Evolutionary conservation across 164 flowering plant species (phyloP).

Genomic region (Macadamia integrifolia): DNA sequence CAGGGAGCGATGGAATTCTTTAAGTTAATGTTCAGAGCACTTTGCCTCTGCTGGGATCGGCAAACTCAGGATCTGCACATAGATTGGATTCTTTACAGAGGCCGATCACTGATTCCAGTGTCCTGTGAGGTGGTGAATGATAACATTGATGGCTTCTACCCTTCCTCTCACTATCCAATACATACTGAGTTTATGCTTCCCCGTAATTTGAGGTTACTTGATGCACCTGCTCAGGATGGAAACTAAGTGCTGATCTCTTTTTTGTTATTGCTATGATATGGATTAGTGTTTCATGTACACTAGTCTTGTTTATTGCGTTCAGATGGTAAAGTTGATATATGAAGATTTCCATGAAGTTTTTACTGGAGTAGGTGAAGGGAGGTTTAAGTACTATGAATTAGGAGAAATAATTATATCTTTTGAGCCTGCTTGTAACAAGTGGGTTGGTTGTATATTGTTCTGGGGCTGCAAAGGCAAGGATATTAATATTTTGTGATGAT

Average conservation of each 20-base stretch:
- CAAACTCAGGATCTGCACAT: constrained; percentile 93
- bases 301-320: too few relatives aligned
- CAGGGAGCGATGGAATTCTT: constrained; percentile 79
- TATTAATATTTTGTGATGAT: too few relatives aligned
- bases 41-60: constrained; percentile 98
- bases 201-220: constrained; percentile 66
- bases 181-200: constrained; percentile 90
- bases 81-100: constrained; percentile 91
- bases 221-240: constrained; percentile 42
- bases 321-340: too few relatives aligned
- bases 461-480: too few relatives aligned
- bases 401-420: too few relatives aligned
- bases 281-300: too few relatives aligned
- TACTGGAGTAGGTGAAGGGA: too few relatives aligned
- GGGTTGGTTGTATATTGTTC: too few relatives aligned
- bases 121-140: constrained; percentile 80
- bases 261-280: too few relatives aligned
- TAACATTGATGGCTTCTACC: constrained; percentile 75
- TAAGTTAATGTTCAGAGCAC: constrained; percentile 80
- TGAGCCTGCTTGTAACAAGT: too few relatives aligned
- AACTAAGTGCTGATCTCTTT: constrained; percentile 7
- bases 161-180: constrained; percentile 91
- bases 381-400: too few relatives aligned
- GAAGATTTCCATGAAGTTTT: too few relatives aligned
- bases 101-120: constrained; percentile 75